Conservation (phyloP, 768 basidiomycete genomes). For the Boletus eberwhitei region DNA sequence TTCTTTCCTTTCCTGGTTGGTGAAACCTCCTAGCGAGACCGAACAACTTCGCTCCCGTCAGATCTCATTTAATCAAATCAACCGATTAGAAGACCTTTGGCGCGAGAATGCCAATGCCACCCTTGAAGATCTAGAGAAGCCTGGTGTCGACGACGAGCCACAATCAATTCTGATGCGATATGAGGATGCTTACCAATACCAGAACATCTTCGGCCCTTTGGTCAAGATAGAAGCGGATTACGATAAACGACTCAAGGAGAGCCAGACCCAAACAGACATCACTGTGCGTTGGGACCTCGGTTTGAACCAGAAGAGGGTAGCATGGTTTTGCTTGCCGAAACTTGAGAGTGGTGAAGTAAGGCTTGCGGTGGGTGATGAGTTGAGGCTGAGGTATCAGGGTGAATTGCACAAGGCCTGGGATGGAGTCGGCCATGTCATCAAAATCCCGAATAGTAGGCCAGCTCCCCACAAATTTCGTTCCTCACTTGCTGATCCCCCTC, state of each 20-base stretch:
- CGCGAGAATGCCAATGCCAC: constrained; percentile 93
- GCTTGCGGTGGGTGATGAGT: constrained; percentile 93
- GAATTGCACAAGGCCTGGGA: constrained; percentile 94
- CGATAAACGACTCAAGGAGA: constrained; percentile 96
- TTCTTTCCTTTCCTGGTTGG: constrained; percentile 98
- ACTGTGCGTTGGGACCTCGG: constrained; percentile 96
- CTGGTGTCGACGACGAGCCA: constrained; percentile 96
- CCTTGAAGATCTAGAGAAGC: constrained; percentile 94
- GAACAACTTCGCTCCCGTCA: constrained; percentile 96
- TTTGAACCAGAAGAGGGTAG: constrained; percentile 97
- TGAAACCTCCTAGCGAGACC: constrained; percentile 94
- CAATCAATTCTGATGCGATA: constrained; percentile 88
- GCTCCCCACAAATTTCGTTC: background rate
- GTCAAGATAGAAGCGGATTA: constrained; percentile 99
- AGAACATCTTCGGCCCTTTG: constrained; percentile 98
- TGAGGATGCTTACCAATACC: constrained; percentile 99
- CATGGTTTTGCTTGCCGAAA: constrained; percentile 96
- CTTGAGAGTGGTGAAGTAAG: constrained; percentile 97
- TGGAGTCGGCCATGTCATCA: constrained; percentile 96
- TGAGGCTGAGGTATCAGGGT: constrained; percentile 85
- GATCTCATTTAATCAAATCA: constrained; percentile 96
- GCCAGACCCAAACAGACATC: constrained; percentile 97
- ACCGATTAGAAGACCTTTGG: constrained; percentile 96
- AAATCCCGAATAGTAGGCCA: constrained; percentile 93
- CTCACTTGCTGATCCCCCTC: constrained; percentile 7